Percentiles rank a stretch among this genome's conserved stretches.
phyloP scores from a whole-genome alignment of 192 early-diverging fungal genomes.

The Backusella morwellensis region DNA sequence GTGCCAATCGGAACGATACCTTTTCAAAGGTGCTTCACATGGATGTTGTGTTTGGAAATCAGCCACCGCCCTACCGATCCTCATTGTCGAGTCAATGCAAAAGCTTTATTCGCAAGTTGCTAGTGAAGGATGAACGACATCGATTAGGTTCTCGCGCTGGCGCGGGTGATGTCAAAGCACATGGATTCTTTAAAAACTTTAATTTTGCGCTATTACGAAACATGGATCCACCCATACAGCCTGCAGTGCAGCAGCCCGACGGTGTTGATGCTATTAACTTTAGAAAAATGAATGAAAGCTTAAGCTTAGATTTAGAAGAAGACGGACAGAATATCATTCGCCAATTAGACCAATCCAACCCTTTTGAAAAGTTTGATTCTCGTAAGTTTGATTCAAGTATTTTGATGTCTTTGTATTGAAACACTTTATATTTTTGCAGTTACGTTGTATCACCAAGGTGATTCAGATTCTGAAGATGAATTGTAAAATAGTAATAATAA shows the following conservation, averaged over 20 bases:
- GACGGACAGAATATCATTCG: slow-evolving; percentile 41
- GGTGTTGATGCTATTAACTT: slow-evolving; percentile 71
- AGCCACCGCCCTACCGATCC: slow-evolving; percentile 5
- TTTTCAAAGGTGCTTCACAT: slow-evolving; percentile 86
- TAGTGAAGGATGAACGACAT: slow-evolving; percentile 88
- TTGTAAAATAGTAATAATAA: not conserved
- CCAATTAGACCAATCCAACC: slow-evolving; percentile 35
- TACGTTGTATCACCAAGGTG: slow-evolving; percentile 57
- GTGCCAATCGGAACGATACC: slow-evolving; percentile 80
- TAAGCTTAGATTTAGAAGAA: slow-evolving; percentile 63
- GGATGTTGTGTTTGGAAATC: slow-evolving; percentile 73
- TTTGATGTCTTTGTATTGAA: not conserved
- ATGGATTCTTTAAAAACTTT: slow-evolving; percentile 86
- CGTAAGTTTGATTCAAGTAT: slow-evolving; percentile 26
- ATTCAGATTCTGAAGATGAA: slow-evolving; percentile 37
- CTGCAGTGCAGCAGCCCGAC: slow-evolving; percentile 45
- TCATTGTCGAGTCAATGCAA: slow-evolving; percentile 50
- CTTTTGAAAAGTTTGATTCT: slow-evolving; percentile 61
- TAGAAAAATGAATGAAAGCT: slow-evolving; percentile 58
- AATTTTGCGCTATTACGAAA: slow-evolving; percentile 94
- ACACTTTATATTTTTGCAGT: slow-evolving; percentile 34
- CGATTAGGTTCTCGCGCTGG: slow-evolving; percentile 87
- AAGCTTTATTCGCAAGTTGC: slow-evolving; percentile 75
- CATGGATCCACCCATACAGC: slow-evolving; percentile 82
- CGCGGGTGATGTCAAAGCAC: slow-evolving; percentile 90